Evolutionary conservation across 441 rosid species (phyloP).

Genomic region (Dalechampia spathulata): DNA sequence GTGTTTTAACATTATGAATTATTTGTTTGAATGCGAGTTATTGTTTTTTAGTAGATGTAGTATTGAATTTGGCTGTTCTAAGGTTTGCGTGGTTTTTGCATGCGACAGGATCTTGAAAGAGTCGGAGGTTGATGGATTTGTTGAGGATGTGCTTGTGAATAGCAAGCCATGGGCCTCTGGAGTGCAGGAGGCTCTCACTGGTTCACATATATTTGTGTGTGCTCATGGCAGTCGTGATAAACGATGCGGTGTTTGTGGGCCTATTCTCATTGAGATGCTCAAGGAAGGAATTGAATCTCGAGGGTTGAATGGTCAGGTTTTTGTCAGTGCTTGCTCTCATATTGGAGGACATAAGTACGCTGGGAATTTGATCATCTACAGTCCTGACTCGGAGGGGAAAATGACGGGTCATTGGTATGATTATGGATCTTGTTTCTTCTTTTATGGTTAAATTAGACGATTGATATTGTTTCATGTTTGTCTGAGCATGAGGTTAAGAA

Average conservation of each 20-base stretch:
- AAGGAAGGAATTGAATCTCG: slow-evolving; percentile 50
- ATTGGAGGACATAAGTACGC: slow-evolving; percentile 97
- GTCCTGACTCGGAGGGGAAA: slow-evolving; percentile 57
- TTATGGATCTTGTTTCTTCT: neutral
- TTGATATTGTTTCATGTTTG: too few relatives aligned
- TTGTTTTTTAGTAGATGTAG: too few relatives aligned
- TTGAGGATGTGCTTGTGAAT: slow-evolving; percentile 81
- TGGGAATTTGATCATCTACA: slow-evolving; percentile 71
- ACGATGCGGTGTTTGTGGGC: slow-evolving; percentile 97
- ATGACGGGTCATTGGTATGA: slow-evolving; percentile 79
- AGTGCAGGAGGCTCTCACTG: slow-evolving; percentile 45
- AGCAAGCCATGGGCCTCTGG: slow-evolving; percentile 73
- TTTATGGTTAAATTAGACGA: neutral
- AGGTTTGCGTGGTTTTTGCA: neutral
- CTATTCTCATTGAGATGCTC: slow-evolving; percentile 61
- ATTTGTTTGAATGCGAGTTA: too few relatives aligned
- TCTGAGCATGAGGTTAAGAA: too few relatives aligned
- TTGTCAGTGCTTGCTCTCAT: slow-evolving; percentile 78
- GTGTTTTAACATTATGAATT: too few relatives aligned
- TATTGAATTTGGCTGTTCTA: too few relatives aligned
- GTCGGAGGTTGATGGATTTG: slow-evolving; percentile 54
- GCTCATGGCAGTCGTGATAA: slow-evolving; percentile 88
- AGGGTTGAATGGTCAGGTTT: slow-evolving; percentile 48
- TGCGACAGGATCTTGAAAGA: slow-evolving; percentile 62
- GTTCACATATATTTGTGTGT: slow-evolving; percentile 75